Evolutionary conservation across 305 asterid species (phyloP), one percentile per base, ranked within the genome.

Genomic region (Vinca major): DNA sequence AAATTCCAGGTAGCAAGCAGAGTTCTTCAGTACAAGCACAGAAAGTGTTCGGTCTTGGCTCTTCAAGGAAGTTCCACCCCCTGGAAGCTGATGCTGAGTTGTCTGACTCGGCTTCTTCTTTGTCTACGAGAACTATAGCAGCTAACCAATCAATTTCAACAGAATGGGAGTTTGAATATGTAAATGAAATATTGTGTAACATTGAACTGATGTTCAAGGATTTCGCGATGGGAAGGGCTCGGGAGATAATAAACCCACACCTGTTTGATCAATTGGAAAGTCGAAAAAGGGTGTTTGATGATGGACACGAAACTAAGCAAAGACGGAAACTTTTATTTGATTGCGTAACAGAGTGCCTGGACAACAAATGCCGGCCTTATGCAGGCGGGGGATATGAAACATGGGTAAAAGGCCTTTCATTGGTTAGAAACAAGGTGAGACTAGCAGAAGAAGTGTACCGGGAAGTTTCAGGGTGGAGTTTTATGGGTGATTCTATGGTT

Each of bases 21-120:
- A 73, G 81, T 65, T 89, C 91, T 69, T 82, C 89, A 12, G 63
- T 76, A 49, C 87, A 80, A 68, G 86, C 86, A 63, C 85, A 68
- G 51, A 89, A 90, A 73, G 79, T 77, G 62, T 79, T 82, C 16
- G 86, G 82, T 69, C 66, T 75, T 16, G 48, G 71, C 75, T 79
- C 81, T 56, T 60, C 74, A 20, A 79, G 78, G 64, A 72, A 61
- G 37, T 73, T 72, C 45, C 77, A 78, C 71, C 72, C 82, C 70
- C 68, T 65, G 8, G 88, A 86, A 71, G 75, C 73, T 41, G 87
- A 83, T 61, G 64, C 80, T 5, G 98, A 93, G 65, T 71, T 93
- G 70, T 83, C 86, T 12, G 97, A 93, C 77, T 90, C 95, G 13
- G 97, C 95, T n/a, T 76, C 87, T 64, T 83, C 87, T 20, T 37